Evolutionary conservation across 1,139 yeast genomes (phyloP), one percentile per base, ranked within the genome.

Genomic region (Kodamaea suecica): DNA sequence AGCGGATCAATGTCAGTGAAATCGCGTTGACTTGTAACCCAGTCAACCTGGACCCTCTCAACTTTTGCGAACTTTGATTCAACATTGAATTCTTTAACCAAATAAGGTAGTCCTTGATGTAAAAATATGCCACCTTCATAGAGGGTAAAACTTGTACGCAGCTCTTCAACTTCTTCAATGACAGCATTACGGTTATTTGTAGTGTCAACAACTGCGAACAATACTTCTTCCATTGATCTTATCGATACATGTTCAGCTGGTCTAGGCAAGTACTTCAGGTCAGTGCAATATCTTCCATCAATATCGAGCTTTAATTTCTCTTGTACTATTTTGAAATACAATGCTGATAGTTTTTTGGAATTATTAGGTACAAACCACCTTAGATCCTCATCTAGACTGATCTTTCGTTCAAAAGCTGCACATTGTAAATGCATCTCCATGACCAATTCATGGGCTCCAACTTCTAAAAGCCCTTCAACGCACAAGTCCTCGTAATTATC

Each of bases 101-200:
- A 55, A 52, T 88, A 90, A 0, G 97, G 87, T 40, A 77, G 71
- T 3, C 99, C 99, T 57, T 92, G 97, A 52, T 92, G 97, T 32
- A 92, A 73, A 47, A 85, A 88, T 1, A 92, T 88, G 0, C 95
- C 98, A 1, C 98, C 99, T 55, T 92, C 97, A 55, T 94, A 94
- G 1, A 92, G 56, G 0, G 97, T 87, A 54, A 92, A 92, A 34
- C 90, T 81, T 0, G 95, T 86, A 47, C 98, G 71, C 32, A 86
- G 81, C 2, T 84, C 84, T 53, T 92, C 98, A n/a, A 92, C 76
- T 48, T 84, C 92, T 59, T 92, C 99, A 31, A 92, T 81, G 2
- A 92, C 81, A 4, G 73, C 62, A 52, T 85, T 84, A 38, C 88
- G 62, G 21, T 78, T 77, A 48, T 82, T 78, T 0, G 97, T 87